A percentile compares a stretch with the other conserved stretches of the same genome.
These are phyloP conservation scores for Mucor plumbeus DNA, from an alignment of 371 early-diverging fungal species.

Conservation along the genomic window DNA sequence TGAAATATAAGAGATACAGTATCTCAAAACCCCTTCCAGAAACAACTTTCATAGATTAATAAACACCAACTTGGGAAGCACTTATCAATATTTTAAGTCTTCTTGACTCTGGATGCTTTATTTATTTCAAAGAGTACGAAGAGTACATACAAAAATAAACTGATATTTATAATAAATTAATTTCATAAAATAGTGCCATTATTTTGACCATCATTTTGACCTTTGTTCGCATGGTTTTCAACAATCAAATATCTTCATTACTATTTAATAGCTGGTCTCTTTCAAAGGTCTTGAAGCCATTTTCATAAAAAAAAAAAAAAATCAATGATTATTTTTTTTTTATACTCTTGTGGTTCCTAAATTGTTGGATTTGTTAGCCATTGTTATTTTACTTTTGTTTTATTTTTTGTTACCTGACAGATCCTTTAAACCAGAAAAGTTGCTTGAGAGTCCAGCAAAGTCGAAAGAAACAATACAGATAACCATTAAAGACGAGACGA, in stretches of 20 bases:
- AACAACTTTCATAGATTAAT: not conserved
- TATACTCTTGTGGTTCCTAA: conserved; percentile 17
- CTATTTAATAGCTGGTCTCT: conserved; percentile 16
- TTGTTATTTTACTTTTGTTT: conserved; percentile 17
- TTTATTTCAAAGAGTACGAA: not conserved
- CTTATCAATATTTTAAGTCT: too few relatives aligned
- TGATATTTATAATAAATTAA: conserved; percentile 14
- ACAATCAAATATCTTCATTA: conserved; percentile 14
- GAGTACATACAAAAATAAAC: conserved; percentile 9
- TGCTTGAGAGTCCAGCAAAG: conserved; percentile 22
- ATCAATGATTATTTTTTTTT: not conserved
- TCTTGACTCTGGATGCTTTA: too few relatives aligned
- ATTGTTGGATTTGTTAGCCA: conserved; percentile 21
- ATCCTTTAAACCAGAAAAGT: conserved; percentile 21
- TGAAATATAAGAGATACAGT: conserved; percentile 13
- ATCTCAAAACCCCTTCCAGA: not conserved
- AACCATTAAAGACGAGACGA: too few relatives aligned
- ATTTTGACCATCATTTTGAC: not conserved
- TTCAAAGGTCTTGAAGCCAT: conserved; percentile 15
- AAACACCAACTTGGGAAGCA: too few relatives aligned
- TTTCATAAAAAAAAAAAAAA: conserved; percentile 13
- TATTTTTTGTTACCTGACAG: conserved; percentile 26
- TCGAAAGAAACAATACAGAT: conserved; percentile 22
- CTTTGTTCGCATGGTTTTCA: conserved; percentile 18
- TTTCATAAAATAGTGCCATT: conserved; percentile 13